Base-by-base conservation (phyloP, 306 rosid genomes). In the Clitoria ternatea region DNA sequence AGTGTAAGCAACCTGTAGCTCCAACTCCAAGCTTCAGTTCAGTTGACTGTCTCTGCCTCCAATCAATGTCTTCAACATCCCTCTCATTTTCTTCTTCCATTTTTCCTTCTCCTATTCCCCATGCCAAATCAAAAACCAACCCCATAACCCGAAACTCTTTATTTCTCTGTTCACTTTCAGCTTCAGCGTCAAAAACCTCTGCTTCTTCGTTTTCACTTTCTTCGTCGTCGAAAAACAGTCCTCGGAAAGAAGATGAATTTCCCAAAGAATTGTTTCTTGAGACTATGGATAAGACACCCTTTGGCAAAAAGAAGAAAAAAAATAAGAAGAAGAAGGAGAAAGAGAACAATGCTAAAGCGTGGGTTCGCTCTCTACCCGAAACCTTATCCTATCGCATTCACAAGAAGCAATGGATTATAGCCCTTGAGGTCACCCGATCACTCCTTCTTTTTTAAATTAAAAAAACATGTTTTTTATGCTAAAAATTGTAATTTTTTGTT, bases 291-390 rank as follows among this genome's bases (percentile, higher is more conserved):
- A 85, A 43, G 47, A 14, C 69, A 10, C 84, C 87, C 2, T 40
- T 88, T 26, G 42, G 24, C 0, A 85, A 82, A 78, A 87, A 84
- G 65, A 54, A 87, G 39, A n/a, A n/a, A n/a, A 88, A 88, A 84
- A 90, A 83, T 33, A 90, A 88, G 84, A 88, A 80, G 80, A 84
- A 79, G 66, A 18, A 79, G 77, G 89, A 86, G 69, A 81, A 82
- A 3, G 74, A 72, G 55, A 33, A 66, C 44, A 69, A 79, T 6
- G 85, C 82, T 62, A 91, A 87, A 79, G 88, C 84, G n/a, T 87
- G 88, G 96, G 96, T 47, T 61, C 81, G 56, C 79, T 80, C 91
- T 69, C 90, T 91, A 79, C 80, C 97, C 3, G 96, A 91, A 77
- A 64, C 86, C 83, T 75, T 91, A 53, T 80, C 85, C 2, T 81